Base-by-base conservation (phyloP, 2,329 filamentous ascomycete genomes). In the Leptosphaerulina australis region DNA sequence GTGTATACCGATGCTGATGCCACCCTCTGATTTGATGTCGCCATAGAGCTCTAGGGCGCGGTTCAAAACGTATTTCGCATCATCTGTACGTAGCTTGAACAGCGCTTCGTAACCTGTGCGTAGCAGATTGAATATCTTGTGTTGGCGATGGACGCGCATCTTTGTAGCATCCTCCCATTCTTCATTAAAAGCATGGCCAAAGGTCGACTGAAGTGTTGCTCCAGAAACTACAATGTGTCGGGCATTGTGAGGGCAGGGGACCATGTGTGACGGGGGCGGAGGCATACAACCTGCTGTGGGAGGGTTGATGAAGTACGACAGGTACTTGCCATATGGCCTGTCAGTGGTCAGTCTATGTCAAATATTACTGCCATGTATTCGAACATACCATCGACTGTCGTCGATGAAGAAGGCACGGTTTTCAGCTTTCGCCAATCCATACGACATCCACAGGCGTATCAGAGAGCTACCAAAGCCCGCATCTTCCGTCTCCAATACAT, bases 401-500 rank as follows among this genome's bases (percentile, higher is more conserved):
- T 95, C 90, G 55, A 96, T 79, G 74, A 96, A 95, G 72, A 96
- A 95, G 1, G 84, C 79, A 18, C 90, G 80, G 11, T 83, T 83
- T 68, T 95, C 88, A 51, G 85, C 82, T 66, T 87, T 79, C 2
- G 91, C 90, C 44, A 95, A 75, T 3, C 89, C 89, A 67, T 94
- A 95, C 20, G 90, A 87, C 63, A 88, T 87, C 90, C 91, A 96
- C 47, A 96, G 69, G 65, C 86, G 82, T 81, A 95, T 85, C 51
- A 96, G 73, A 1, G 87, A 85, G 57, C 84, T 85, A 5, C 91
- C 91, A 8, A 96, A 77, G 2, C 91, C 91, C 2, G 89, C 88
- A 62, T 93, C 86, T 3, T 81, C 73, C 6, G 85, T 80, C 66
- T 93, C 89, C 63, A 96, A 78, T 1, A 91, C 82, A 68, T 88